These are phyloP conservation scores for Metarhizium sp. DNA, from an alignment of 2,329 filamentous ascomycete species.

Conservation along the genomic window DNA sequence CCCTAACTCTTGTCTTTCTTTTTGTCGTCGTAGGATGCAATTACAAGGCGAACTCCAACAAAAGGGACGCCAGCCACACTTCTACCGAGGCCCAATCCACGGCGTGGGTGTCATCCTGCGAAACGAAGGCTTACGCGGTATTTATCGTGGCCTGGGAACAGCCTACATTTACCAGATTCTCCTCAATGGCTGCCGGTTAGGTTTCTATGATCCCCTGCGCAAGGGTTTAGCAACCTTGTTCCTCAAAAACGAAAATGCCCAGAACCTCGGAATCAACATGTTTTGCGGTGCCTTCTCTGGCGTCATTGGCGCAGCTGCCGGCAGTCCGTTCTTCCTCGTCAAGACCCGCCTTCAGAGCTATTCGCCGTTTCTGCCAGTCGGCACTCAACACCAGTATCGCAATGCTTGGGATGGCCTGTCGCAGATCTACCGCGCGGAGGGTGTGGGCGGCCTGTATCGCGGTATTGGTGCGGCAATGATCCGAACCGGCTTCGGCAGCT, in stretches of 20 bases:
- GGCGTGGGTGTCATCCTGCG: conserved; percentile 81
- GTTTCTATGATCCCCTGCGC: conserved; percentile 95
- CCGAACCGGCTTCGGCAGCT: conserved; percentile 88
- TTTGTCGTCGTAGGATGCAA: conserved; percentile 58
- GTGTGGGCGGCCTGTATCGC: conserved; percentile 73
- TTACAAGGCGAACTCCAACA: conserved; percentile 89
- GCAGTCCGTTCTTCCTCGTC: conserved; percentile 94
- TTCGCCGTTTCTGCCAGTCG: conserved; percentile 85
- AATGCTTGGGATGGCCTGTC: conserved; percentile 76
- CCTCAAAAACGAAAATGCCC: conserved; percentile 62
- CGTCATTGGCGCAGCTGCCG: conserved; percentile 83
- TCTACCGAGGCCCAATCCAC: conserved; percentile 88
- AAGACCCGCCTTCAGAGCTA: conserved; percentile 94
- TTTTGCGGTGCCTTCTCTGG: conserved; percentile 84
- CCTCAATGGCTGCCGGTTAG: conserved; percentile 90
- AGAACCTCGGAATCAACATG: conserved; percentile 87
- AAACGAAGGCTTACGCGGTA: conserved; percentile 78
- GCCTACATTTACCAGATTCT: conserved; percentile 96
- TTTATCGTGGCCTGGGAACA: conserved; percentile 82
- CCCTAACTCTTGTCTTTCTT: neutral
- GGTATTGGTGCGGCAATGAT: conserved; percentile 93
- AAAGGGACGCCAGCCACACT: conserved; percentile 73
- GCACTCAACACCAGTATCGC: conserved; percentile 90
- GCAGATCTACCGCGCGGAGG: conserved; percentile 71
- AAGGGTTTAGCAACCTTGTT: conserved; percentile 58